Evolutionary conservation across 1,284 basidiomycete genomes (phyloP).

Genomic region (Ceratobasidium sp.): DNA sequence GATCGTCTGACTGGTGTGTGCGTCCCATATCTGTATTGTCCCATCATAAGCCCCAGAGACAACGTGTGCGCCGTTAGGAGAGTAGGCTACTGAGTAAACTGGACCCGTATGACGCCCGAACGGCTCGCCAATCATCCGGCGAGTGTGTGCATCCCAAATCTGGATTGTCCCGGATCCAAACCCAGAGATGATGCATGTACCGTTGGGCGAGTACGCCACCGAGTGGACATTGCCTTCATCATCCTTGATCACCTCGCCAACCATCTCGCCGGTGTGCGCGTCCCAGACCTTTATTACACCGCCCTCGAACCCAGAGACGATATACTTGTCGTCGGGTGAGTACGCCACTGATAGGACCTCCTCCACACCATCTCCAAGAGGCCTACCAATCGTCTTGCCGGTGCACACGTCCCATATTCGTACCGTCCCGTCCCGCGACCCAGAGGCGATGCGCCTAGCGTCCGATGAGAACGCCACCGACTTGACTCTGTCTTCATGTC

Average conservation of each 20-base stretch:
- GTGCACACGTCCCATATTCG: background rate
- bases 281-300: background rate
- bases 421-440: conserved; percentile 3
- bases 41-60: conserved; percentile 2
- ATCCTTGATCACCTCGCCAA: conserved; percentile 62
- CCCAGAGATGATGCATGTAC: no score
- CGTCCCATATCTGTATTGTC: background rate
- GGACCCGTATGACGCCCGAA: background rate
- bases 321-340: background rate
- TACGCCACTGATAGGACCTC: conserved; percentile 13
- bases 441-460: no score
- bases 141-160: no score
- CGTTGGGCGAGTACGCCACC: no score
- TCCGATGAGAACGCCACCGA: no score
- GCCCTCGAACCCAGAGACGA: background rate
- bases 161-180: background rate
- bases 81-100: background rate
- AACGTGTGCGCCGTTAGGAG: conserved; percentile 11
- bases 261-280: conserved; percentile 50
- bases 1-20: no score
- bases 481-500: no score
- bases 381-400: background rate
- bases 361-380: background rate
- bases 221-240: background rate
- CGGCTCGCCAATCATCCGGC: no score